phyloP scores from a whole-genome alignment of 495 filamentous ascomycete genomes.

The Xylaria grammica region DNA sequence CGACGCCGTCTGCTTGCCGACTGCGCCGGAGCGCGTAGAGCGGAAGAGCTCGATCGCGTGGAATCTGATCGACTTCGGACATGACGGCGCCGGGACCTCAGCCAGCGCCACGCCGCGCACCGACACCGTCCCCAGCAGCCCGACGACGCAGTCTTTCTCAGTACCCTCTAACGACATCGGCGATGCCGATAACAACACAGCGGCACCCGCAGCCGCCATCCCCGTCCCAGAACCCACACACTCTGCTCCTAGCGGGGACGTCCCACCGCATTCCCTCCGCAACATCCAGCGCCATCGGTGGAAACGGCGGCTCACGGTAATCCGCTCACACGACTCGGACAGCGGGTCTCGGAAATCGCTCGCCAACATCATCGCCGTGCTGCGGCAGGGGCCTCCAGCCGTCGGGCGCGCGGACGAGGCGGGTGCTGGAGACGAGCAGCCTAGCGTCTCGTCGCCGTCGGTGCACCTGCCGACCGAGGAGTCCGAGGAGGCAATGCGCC shows the following conservation, averaged over 20 bases:
- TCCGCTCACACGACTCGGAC: neutral
- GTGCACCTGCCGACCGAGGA: constrained; percentile 25
- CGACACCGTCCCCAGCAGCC: constrained; percentile 13
- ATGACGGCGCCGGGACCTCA: constrained; percentile 16
- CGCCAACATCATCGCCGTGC: constrained; percentile 30
- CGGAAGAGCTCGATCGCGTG: constrained; percentile 40
- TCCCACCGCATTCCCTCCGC: neutral
- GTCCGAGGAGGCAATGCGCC: constrained; percentile 37
- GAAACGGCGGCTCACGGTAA: neutral
- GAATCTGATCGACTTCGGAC: constrained; percentile 43
- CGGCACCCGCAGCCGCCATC: neutral
- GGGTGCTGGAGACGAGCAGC: constrained; percentile 9
- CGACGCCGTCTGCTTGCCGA: constrained; percentile 9
- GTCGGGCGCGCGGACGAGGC: neutral
- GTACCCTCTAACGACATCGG: neutral
- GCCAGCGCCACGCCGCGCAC: neutral
- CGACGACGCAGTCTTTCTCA: constrained; percentile 11
- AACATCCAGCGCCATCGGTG: neutral
- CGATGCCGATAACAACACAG: neutral
- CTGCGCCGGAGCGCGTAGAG: neutral
- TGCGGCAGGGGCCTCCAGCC: constrained; percentile 33
- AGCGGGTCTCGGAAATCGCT: constrained; percentile 13
- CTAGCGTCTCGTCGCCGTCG: constrained; percentile 27
- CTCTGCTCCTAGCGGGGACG: neutral
- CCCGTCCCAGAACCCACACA: neutral